phyloP scores from a whole-genome alignment of 2,329 filamentous ascomycete species.

The Paecilomyces sp. region DNA sequence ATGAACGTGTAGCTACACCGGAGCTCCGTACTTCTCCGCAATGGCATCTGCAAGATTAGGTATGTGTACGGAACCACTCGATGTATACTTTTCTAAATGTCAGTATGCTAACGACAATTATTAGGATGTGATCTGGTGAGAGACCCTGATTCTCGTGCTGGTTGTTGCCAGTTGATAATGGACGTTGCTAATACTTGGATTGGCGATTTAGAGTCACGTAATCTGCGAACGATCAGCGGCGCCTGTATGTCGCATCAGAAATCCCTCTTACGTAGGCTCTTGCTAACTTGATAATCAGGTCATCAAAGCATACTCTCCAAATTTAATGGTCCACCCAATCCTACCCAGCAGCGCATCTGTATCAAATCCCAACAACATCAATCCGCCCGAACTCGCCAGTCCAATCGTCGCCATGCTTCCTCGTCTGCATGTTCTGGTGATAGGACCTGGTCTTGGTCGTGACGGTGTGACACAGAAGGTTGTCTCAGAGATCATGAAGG shows the following conservation, averaged over 20 bases:
- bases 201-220: conserved; percentile 58
- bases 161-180: background rate
- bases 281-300: conserved; percentile 42
- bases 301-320: conserved; percentile 96
- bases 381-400: conserved; percentile 55
- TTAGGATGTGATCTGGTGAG: conserved; percentile 69
- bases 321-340: conserved; percentile 95
- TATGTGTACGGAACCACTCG: conserved; percentile 11
- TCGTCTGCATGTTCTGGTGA: conserved; percentile 83
- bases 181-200: background rate
- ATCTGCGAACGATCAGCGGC: conserved; percentile 89
- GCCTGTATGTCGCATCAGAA: conserved; percentile 30
- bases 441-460: conserved; percentile 85
- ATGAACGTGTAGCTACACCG: conserved; percentile 60
- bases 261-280: background rate
- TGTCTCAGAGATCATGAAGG: conserved; percentile 68
- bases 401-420: conserved; percentile 72
- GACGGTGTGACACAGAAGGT: conserved; percentile 87
- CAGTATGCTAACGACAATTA: background rate
- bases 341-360: conserved; percentile 68
- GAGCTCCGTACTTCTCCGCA: conserved; percentile 94
- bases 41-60: conserved; percentile 91
- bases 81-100: background rate
- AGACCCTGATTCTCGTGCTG: background rate
- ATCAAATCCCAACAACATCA: conserved; percentile 41